Base-by-base conservation (phyloP, 345 rosid species). In the Reutealis trisperma region DNA sequence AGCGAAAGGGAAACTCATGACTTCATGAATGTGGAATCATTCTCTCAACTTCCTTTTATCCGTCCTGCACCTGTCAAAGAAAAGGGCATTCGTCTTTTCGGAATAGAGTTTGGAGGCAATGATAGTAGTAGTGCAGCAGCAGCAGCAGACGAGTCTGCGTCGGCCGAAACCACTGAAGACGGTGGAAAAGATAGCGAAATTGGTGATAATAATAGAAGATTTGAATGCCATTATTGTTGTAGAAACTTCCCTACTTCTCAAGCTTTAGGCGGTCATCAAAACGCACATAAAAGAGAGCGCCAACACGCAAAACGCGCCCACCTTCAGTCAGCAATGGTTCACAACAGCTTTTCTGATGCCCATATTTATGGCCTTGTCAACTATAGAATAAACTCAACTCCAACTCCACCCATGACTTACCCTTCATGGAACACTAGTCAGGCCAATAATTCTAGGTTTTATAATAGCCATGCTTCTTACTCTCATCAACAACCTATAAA, bases 261-360 rank as follows among this genome's bases (percentile, higher is more conserved):
- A 85, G 99, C 99, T 80, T 84, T 95, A 45, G 99, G 99, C 44
- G 99, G 99, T 58, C 99, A 95, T 82, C 99, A 95, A 80, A 95
- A 95, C 92, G 99, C 99, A 5, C 99, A 95, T 89, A 95, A 95
- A 80, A 86, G 99, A 65, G 99, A 95, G 79, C 92, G 99, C 42
- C 99, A 95, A 74, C 89, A 95, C 76, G 99, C 97, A 2, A 95
- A 95, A 75, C 90, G 96, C 61, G 97, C 89, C 22, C 90, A 89
- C 58, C 90, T 90, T 30, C 93, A 87, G 86, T 89, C 97, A 6
- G 85, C 92, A 66, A 88, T 91, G 90, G 86, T 74, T 76, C 90
- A 87, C 25, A 85, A 80, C 55, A 71, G 86, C 85, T 82, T 90
- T 79, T 72, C 90, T 2, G 93, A 88, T 62, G 73, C 87, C 8